Evolutionary conservation across 345 rosid species (phyloP).

Genomic region (Gossypium turneri): DNA sequence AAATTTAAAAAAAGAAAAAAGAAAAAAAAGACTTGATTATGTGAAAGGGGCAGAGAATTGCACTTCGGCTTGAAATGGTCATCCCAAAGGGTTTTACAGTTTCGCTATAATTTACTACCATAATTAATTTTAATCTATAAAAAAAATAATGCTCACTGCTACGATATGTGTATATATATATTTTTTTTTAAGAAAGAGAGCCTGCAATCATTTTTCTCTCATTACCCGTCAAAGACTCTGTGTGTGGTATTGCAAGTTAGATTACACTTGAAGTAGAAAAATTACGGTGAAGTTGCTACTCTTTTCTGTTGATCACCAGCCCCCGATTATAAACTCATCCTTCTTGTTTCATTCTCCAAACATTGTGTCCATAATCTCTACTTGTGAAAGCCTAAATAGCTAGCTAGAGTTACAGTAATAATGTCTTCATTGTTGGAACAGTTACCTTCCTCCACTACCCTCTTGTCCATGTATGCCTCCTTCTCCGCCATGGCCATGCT

Average conservation of each 20-base stretch:
- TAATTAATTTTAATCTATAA: too few relatives aligned
- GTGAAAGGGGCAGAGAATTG: too few relatives aligned
- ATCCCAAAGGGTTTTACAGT: too few relatives aligned
- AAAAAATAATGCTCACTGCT: too few relatives aligned
- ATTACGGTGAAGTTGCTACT: not conserved
- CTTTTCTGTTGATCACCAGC: not conserved
- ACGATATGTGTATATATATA: too few relatives aligned
- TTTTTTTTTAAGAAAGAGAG: too few relatives aligned
- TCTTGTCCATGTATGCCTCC: constrained; percentile 13
- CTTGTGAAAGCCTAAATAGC: not conserved
- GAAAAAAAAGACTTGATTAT: too few relatives aligned
- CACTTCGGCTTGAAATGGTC: too few relatives aligned
- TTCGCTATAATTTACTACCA: too few relatives aligned
- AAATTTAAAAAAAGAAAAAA: too few relatives aligned
- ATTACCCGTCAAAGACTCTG: not conserved
- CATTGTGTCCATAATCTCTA: not conserved
- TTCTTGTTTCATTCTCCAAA: not conserved
- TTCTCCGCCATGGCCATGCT: constrained; percentile 14
- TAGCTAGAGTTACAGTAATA: not conserved
- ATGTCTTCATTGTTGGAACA: not conserved
- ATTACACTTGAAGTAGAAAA: not conserved
- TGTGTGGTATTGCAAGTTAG: too few relatives aligned
- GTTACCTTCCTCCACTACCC: constrained; percentile 7
- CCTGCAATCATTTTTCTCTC: too few relatives aligned
- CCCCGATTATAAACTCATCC: not conserved